Conservation (phyloP, 345 rosid genomes). For the Heritiera littoralis region DNA sequence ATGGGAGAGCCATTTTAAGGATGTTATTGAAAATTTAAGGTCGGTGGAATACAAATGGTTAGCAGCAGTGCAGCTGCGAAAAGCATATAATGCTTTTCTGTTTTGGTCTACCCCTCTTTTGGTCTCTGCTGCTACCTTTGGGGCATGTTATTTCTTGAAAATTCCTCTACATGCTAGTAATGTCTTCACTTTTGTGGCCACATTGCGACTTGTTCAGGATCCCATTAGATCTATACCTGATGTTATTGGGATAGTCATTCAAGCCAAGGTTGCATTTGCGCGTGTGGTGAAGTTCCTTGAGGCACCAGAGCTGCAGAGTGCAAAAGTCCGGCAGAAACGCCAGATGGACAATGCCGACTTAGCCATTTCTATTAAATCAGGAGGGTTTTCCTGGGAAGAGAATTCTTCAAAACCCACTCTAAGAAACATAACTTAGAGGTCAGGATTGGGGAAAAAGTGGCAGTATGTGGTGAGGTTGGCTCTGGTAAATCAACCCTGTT, state of each 20-base stretch:
- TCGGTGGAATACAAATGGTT: slow-evolving; percentile 63
- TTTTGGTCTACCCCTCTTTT: slow-evolving; percentile 92
- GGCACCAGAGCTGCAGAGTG: slow-evolving; percentile 82
- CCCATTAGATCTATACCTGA: slow-evolving; percentile 82
- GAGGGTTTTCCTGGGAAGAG: slow-evolving; percentile 84
- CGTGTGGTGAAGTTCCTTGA: slow-evolving; percentile 78
- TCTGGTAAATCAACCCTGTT: slow-evolving; percentile 93
- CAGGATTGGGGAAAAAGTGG: slow-evolving; percentile 68
- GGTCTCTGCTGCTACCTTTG: slow-evolving; percentile 85
- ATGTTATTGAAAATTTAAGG: slow-evolving; percentile 71
- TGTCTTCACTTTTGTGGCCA: slow-evolving; percentile 93
- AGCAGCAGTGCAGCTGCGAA: slow-evolving; percentile 76
- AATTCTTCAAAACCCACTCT: slow-evolving; percentile 53
- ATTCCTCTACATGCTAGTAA: slow-evolving; percentile 80
- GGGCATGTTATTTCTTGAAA: slow-evolving; percentile 75
- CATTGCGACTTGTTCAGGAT: slow-evolving; percentile 86
- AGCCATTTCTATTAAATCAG: slow-evolving; percentile 56
- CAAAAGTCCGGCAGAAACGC: slow-evolving; percentile 41
- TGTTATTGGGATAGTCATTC: slow-evolving; percentile 79
- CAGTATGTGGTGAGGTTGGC: slow-evolving; percentile 96
- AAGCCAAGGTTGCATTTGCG: slow-evolving; percentile 83
- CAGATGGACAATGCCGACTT: slow-evolving; percentile 25
- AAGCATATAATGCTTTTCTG: slow-evolving; percentile 64
- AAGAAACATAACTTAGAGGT: slow-evolving; percentile 60
- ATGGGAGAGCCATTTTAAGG: slow-evolving; percentile 90